Percentiles rank a stretch among this genome's conserved stretches.
Evolutionary conservation across 306 rosid species (phyloP).

Genomic region (cucumber (Cucumis sativus)): DNA sequence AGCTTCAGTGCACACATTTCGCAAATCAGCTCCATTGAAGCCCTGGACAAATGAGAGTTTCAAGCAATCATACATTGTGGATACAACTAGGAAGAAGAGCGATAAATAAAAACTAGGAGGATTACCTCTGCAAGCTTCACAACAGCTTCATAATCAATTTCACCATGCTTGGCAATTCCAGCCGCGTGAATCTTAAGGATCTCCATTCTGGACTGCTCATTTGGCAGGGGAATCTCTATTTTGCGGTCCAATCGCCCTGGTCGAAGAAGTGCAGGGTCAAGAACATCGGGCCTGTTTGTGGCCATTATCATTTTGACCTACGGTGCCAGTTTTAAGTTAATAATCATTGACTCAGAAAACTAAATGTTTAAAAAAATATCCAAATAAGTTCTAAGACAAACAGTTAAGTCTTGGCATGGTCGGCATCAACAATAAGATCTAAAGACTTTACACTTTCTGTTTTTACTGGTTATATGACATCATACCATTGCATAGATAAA

Average conservation of each 20-base stretch:
- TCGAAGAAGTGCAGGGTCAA: slow-evolving; percentile 95
- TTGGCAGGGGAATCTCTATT: slow-evolving; percentile 95
- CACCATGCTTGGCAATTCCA: slow-evolving; percentile 94
- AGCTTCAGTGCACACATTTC: slow-evolving; percentile 97
- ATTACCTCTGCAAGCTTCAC: slow-evolving; percentile 95
- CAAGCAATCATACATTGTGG: background rate
- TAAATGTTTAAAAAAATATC: background rate
- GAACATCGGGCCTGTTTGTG: slow-evolving; percentile 86
- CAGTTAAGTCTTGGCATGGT: background rate
- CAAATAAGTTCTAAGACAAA: background rate
- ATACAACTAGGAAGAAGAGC: background rate
- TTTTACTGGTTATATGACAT: too few relatives aligned
- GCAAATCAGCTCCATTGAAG: slow-evolving; percentile 90
- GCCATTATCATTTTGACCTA: slow-evolving; percentile 99
- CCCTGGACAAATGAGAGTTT: slow-evolving; percentile 37
- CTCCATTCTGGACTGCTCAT: slow-evolving; percentile 92
- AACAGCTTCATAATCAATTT: slow-evolving; percentile 94
- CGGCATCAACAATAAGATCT: background rate
- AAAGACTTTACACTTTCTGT: background rate
- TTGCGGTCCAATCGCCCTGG: slow-evolving; percentile 94
- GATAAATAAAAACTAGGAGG: background rate
- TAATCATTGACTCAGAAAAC: background rate
- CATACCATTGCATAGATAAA: background rate
- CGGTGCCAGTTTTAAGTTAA: slow-evolving; percentile 1
- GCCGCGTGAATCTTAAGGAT: slow-evolving; percentile 99